Percentiles rank a stretch among this genome's conserved stretches.
Evolutionary conservation across 768 basidiomycete species (phyloP).

Genomic region (Boletus reticuloceps): DNA sequence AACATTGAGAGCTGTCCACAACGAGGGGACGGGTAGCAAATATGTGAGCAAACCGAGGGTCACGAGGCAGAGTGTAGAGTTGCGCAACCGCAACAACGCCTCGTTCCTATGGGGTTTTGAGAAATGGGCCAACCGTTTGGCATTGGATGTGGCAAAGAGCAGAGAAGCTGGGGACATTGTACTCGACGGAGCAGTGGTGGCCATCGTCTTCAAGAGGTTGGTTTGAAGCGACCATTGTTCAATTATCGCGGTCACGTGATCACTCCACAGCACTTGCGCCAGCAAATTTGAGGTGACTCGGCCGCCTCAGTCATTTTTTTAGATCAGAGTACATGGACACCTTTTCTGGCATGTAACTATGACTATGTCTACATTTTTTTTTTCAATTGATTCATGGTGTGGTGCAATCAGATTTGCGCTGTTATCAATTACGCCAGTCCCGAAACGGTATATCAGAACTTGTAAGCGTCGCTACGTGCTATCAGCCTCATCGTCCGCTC

Average conservation of each 20-base stretch:
- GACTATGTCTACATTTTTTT: too few species aligned
- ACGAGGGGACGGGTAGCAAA: constrained; percentile 37
- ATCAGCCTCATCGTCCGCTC: too few species aligned
- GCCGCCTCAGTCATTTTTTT: too few species aligned
- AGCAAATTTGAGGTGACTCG: too few species aligned
- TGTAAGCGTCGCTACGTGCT: too few species aligned
- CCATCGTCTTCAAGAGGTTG: constrained; percentile 2
- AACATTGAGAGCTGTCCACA: constrained; percentile 34
- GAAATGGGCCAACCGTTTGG: constrained; percentile 19
- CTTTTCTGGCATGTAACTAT: too few species aligned
- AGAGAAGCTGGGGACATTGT: constrained; percentile 21
- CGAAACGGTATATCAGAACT: too few species aligned
- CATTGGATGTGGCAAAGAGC: constrained; percentile 23
- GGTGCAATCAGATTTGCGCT: too few species aligned
- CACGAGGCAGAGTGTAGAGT: constrained; percentile 34
- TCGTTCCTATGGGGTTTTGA: constrained; percentile 38
- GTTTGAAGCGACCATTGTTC: background rate
- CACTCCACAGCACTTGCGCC: too few species aligned
- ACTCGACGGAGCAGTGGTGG: constrained; percentile 6
- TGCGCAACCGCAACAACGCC: constrained; percentile 39
- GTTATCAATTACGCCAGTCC: too few species aligned
- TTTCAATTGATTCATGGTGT: too few species aligned
- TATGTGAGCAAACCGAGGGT: constrained; percentile 35
- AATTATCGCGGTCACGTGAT: background rate
- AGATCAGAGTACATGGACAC: too few species aligned